These are phyloP conservation scores for Alternaria postmessia DNA, from an alignment of 2,329 filamentous ascomycete genomes.

Conservation along the genomic window DNA sequence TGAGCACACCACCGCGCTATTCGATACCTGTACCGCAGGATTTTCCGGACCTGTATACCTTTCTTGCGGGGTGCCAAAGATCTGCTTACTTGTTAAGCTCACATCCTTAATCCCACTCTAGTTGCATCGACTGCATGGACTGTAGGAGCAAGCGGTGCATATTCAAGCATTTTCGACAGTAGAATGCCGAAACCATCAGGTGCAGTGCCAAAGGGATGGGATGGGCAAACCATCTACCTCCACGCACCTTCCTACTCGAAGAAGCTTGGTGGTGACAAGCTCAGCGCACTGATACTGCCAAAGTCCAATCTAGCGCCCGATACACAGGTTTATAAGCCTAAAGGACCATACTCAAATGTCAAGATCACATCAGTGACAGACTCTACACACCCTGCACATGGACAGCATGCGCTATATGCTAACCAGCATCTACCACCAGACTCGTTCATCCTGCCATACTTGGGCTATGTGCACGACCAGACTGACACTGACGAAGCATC, in stretches of 20 bases:
- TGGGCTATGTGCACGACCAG: conserved; percentile 59
- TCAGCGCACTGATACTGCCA: conserved; percentile 30
- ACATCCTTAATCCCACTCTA: not conserved
- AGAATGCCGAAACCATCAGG: conserved; percentile 8
- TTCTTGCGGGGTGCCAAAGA: not conserved
- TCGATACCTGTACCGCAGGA: not conserved
- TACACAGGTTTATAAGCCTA: conserved; percentile 23
- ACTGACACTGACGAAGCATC: conserved; percentile 53
- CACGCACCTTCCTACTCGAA: conserved; percentile 44
- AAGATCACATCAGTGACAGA: conserved; percentile 54
- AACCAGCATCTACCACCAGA: conserved; percentile 54
- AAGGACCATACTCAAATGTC: conserved; percentile 49
- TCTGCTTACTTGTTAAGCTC: not conserved
- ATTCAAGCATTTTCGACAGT: not conserved
- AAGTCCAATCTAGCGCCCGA: conserved; percentile 27
- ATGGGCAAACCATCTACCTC: conserved; percentile 36
- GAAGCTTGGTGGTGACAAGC: conserved; percentile 33
- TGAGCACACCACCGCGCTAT: not conserved
- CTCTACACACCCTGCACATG: conserved; percentile 57
- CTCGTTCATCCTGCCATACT: conserved; percentile 59
- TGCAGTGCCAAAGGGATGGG: conserved; percentile 45
- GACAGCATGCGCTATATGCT: conserved; percentile 60
- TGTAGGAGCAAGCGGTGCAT: not conserved
- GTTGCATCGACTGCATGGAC: not conserved
- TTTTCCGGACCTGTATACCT: not conserved